These are phyloP conservation scores for Omphalea diandra DNA, from an alignment of 441 rosid species.

Conservation along the genomic window DNA sequence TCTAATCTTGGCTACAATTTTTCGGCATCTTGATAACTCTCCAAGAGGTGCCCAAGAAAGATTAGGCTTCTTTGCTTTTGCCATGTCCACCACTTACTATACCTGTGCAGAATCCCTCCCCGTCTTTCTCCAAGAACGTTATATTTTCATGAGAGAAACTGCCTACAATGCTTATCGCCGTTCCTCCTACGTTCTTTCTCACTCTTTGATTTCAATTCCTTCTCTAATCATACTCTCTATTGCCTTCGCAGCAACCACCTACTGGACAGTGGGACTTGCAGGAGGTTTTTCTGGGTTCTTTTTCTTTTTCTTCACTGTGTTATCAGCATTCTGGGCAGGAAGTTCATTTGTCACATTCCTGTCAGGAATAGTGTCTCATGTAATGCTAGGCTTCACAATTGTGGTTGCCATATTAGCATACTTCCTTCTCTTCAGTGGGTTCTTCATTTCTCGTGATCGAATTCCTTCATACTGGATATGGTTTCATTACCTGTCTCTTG, in stretches of 20 bases:
- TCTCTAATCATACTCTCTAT: constrained; percentile 59
- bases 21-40: constrained; percentile 63
- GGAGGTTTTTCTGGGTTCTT: constrained; percentile 64
- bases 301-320: constrained; percentile 59
- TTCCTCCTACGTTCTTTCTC: constrained; percentile 86
- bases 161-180: constrained; percentile 86
- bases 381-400: constrained; percentile 74
- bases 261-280: constrained; percentile 66
- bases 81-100: constrained; percentile 86
- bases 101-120: constrained; percentile 89
- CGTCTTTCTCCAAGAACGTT: constrained; percentile 74
- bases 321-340: constrained; percentile 79
- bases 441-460: constrained; percentile 71
- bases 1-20: constrained; percentile 69
- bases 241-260: constrained; percentile 61
- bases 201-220: constrained; percentile 63
- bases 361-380: constrained; percentile 72
- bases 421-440: constrained; percentile 82
- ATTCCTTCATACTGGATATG: constrained; percentile 83
- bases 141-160: constrained; percentile 92
- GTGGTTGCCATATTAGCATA: constrained; percentile 80
- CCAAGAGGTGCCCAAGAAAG: constrained; percentile 84
- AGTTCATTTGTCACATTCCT: constrained; percentile 83
- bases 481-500: constrained; percentile 82
- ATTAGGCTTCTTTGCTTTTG: constrained; percentile 78